Evolutionary conservation across 495 filamentous ascomycete genomes (phyloP), one percentile per base, ranked within the genome.

Genomic region (Peziza echinospora): DNA sequence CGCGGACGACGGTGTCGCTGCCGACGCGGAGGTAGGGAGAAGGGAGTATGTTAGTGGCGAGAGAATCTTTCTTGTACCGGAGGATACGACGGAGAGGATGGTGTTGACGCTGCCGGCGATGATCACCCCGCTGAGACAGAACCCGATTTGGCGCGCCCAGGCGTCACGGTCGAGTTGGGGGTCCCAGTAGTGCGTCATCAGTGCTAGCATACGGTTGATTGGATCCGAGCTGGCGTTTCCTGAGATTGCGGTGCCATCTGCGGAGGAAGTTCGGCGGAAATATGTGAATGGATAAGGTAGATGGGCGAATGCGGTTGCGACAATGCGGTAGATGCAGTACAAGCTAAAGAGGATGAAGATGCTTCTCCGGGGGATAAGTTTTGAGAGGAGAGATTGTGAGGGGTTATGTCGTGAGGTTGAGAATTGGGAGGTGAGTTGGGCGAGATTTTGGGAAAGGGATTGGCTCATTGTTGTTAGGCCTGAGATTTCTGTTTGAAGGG

Each of bases 91-190:
- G 6, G 13, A 17, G 34, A 83, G 62, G 21, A 77, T 81, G 47
- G 75, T 76, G 51, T 75, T 77, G 56, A 83, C 80, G 49, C 78
- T 82, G 0, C 74, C 77, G 17, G 78, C 67, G 42, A 89, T 74
- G 56, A 86, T 85, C 30, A 83, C 70, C 26, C 79, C 81, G 8
- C 75, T 80, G 23, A 89, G 67, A 10, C 81, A 62, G 63, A 87
- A 84, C 41, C 76, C 77, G 49, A 87, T 82, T 58, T 79, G 77
- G 21, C 76, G 70, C 16, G 76, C 73, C 80, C 80, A 86, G 23
- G 80, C 76, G 23, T 73, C 68, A 49, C 68, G 71, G 58, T 83
- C 77, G 26, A 83, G 66, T 46, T 73, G 71, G 10, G 76, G 75
- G 49, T 81, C 75, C 71, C 75, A 78, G 61, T 82, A 73, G 46